These are phyloP conservation scores for Xylariaceae sp. DNA, from an alignment of 2,329 filamentous ascomycete genomes.

Conservation along the genomic window DNA sequence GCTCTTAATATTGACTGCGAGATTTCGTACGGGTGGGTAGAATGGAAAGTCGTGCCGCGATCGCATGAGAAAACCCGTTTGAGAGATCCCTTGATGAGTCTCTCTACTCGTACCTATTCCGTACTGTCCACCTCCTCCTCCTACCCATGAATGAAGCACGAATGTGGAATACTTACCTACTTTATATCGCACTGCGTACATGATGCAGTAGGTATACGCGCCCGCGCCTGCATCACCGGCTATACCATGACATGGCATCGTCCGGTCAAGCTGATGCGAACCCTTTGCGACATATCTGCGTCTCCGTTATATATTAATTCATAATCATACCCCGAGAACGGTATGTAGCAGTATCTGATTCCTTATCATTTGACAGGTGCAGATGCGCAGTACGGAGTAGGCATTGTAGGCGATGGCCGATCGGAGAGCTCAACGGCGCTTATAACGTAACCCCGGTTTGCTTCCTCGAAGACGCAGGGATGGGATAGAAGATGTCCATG, in stretches of 20 bases:
- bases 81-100: neutral
- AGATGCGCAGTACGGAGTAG: too few relatives aligned
- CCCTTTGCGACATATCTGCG: neutral
- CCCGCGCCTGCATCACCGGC: neutral
- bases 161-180: too few relatives aligned
- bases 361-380: too few relatives aligned
- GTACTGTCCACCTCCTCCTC: too few relatives aligned
- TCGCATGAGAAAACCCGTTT: neutral
- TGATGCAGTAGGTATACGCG: neutral
- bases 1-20: too few relatives aligned
- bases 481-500: too few relatives aligned
- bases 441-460: too few relatives aligned
- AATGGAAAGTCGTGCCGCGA: neutral
- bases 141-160: too few relatives aligned
- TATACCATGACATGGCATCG: neutral
- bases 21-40: neutral
- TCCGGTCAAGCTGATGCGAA: neutral
- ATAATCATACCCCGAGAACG: neutral
- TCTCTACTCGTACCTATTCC: neutral
- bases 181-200: too few relatives aligned
- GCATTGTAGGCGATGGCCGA: neutral
- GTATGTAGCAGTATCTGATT: too few relatives aligned
- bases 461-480: too few relatives aligned
- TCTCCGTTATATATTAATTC: neutral
- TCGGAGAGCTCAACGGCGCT: neutral